Evolutionary conservation across 2,329 filamentous ascomycete species (phyloP).

Genomic region (Fusarium sp.): DNA sequence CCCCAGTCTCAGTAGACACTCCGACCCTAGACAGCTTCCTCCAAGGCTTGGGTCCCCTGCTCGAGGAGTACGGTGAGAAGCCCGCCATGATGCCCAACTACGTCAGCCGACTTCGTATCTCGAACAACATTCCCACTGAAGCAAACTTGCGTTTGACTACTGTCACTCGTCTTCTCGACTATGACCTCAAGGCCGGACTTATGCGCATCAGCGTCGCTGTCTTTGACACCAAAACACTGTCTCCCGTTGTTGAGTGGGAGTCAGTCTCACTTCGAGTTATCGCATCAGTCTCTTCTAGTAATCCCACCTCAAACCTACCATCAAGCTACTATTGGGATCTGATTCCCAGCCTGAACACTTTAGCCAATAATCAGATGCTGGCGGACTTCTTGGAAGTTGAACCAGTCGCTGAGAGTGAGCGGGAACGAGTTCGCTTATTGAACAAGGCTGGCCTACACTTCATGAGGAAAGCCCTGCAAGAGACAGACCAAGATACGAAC

Average conservation of each 20-base stretch:
- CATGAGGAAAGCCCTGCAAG: neutral
- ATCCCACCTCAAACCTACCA: neutral
- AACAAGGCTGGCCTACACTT: neutral
- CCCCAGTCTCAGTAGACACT: neutral
- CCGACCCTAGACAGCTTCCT: neutral
- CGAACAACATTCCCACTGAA: neutral
- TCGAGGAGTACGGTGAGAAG: neutral
- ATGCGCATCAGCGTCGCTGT: neutral
- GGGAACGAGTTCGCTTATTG: neutral
- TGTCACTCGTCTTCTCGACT: neutral
- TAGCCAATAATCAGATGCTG: neutral
- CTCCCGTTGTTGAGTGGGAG: neutral
- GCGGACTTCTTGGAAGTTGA: neutral
- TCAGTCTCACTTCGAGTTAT: neutral
- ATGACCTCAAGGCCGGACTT: neutral
- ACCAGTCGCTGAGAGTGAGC: neutral
- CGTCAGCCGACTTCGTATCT: neutral
- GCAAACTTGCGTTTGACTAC: neutral
- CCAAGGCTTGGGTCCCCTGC: neutral
- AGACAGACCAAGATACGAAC: neutral
- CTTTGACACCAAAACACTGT: neutral
- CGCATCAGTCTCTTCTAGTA: neutral
- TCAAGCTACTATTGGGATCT: neutral
- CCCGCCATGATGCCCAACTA: neutral
- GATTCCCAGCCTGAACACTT: neutral